Evolutionary conservation across 345 rosid genomes (phyloP).

Genomic region (Iberis pinnata): DNA sequence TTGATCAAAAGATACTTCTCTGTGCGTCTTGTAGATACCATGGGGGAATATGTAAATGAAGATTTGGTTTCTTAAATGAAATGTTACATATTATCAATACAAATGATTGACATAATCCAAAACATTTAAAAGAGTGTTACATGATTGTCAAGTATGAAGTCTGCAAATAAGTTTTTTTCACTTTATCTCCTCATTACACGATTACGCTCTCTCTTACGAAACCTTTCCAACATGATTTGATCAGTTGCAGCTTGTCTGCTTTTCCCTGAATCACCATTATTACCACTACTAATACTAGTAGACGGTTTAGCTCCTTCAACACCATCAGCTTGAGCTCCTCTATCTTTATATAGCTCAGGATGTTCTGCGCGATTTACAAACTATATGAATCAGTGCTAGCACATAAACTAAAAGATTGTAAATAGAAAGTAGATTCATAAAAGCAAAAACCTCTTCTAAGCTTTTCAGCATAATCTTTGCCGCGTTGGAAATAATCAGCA

Average conservation of each 20-base stretch:
- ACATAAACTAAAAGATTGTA: neutral
- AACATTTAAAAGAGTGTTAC: neutral
- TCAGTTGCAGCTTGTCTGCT: constrained; percentile 97
- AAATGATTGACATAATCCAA: neutral
- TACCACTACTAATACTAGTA: constrained; percentile 19
- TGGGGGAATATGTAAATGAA: neutral
- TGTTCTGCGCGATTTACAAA: constrained; percentile 48
- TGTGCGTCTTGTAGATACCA: no score
- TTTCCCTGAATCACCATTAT: constrained; percentile 47
- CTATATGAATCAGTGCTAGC: neutral
- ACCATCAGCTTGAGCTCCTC: constrained; percentile 37
- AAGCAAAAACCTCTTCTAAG: constrained; percentile 84
- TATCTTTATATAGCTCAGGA: constrained; percentile 88
- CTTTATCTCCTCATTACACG: constrained; percentile 77
- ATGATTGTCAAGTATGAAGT: neutral
- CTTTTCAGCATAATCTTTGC: constrained; percentile 86
- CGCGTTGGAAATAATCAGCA: constrained; percentile 94
- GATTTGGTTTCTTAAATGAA: constrained; percentile 15
- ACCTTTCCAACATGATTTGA: constrained; percentile 79
- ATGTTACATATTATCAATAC: constrained; percentile 15
- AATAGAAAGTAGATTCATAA: no score
- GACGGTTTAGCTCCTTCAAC: constrained; percentile 51
- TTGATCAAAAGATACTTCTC: no score
- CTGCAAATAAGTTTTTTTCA: neutral
- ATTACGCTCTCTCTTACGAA: constrained; percentile 91